Evolutionary conservation across 1,284 basidiomycete species (phyloP).

Genomic region (Irpex lacteus): DNA sequence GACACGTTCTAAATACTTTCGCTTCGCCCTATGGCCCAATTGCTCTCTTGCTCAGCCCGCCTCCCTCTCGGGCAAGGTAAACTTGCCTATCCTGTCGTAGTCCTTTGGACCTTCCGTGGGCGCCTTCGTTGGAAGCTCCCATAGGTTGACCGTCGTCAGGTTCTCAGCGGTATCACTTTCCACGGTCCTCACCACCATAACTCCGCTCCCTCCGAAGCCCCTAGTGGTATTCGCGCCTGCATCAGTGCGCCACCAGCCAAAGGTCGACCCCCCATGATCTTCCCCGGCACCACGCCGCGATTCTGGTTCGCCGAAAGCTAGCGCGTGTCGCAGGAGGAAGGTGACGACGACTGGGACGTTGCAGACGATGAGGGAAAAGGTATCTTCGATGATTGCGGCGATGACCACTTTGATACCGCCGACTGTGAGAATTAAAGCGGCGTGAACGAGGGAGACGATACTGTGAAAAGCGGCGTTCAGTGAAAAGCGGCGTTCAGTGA

Average conservation of each 20-base stretch:
- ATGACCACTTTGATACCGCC: conserved; percentile 34
- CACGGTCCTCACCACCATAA: neutral
- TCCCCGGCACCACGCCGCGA: neutral
- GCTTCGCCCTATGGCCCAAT: no score
- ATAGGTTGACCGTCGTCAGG: conserved; percentile 13
- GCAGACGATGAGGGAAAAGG: conserved; percentile 37
- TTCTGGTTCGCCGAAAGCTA: neutral
- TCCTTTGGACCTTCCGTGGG: neutral
- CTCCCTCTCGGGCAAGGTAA: no score
- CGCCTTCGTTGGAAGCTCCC: neutral
- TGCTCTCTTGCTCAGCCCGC: no score
- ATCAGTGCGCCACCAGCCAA: conserved; percentile 10
- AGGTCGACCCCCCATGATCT: neutral
- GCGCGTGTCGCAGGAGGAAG: conserved; percentile 23
- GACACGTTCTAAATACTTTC: no score
- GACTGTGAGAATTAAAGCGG: conserved; percentile 31
- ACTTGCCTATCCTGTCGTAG: no score
- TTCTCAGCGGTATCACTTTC: conserved; percentile 6
- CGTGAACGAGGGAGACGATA: conserved; percentile 40
- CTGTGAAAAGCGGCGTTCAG: neutral
- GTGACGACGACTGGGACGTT: conserved; percentile 39
- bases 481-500: no score
- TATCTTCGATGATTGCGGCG: conserved; percentile 39
- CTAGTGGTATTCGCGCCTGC: conserved; percentile 2
- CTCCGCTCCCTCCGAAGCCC: neutral